These are phyloP conservation scores for Inga oerstediana DNA, from an alignment of 306 rosid genomes.

Conservation along the genomic window DNA sequence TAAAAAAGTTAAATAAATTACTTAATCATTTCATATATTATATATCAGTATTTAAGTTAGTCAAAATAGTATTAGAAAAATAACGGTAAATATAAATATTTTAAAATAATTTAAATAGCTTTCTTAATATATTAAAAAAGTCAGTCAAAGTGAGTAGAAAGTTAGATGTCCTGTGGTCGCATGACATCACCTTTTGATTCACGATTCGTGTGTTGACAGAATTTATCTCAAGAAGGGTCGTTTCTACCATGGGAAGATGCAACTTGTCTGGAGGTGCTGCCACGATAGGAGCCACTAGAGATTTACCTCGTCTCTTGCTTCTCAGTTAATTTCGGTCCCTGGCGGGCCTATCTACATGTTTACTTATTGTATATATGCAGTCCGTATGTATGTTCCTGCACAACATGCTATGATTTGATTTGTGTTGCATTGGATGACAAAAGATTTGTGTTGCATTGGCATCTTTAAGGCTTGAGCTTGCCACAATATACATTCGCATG, in stretches of 20 bases:
- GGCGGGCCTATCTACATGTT: not conserved
- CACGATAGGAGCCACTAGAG: not conserved
- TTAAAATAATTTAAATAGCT: too few species aligned
- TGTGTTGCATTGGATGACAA: not conserved
- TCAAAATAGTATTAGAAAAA: too few species aligned
- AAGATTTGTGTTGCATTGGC: not conserved
- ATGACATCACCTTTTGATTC: conserved; percentile 12
- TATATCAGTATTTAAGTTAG: too few species aligned
- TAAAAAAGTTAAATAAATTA: too few species aligned
- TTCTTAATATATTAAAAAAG: too few species aligned
- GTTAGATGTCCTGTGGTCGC: not conserved
- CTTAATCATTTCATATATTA: too few species aligned
- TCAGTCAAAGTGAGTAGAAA: not conserved
- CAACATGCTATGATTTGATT: not conserved
- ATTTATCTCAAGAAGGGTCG: conserved; percentile 39
- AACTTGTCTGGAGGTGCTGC: conserved; percentile 40
- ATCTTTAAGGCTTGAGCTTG: not conserved
- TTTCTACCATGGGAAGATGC: conserved; percentile 65
- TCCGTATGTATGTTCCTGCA: too few species aligned
- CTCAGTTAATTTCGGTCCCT: not conserved
- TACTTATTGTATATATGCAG: not conserved
- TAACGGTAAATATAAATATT: too few species aligned
- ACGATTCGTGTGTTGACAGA: conserved; percentile 32
- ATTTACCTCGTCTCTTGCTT: not conserved
- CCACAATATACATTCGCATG: not conserved